phyloP scores from a whole-genome alignment of 2,329 filamentous ascomycete species.

The Boeremia exigua region DNA sequence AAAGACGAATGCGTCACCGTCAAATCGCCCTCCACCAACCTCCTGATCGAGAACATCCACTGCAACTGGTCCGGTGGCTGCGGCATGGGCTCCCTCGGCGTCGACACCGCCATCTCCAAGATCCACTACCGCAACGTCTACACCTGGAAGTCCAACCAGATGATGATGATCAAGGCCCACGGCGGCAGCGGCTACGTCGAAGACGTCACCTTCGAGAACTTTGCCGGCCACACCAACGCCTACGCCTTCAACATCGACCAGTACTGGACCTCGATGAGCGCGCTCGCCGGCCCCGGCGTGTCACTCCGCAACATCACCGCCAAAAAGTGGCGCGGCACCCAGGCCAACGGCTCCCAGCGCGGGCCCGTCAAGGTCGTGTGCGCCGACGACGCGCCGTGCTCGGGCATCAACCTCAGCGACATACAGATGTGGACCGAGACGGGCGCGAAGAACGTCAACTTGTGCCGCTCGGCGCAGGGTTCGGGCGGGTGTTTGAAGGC shows the following conservation, averaged over 20 bases:
- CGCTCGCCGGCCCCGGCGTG: conserved; percentile 57
- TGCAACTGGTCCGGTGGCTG: conserved; percentile 68
- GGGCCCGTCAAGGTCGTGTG: conserved; percentile 63
- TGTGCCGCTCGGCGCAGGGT: conserved; percentile 59
- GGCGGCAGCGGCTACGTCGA: conserved; percentile 62
- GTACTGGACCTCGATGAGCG: conserved; percentile 57
- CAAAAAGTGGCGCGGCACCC: conserved; percentile 63
- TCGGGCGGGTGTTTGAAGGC: conserved; percentile 55
- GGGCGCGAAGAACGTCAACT: conserved; percentile 51
- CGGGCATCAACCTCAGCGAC: conserved; percentile 57
- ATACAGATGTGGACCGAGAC: conserved; percentile 61
- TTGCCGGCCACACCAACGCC: conserved; percentile 65
- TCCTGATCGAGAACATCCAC: conserved; percentile 66
- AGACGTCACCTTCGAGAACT: conserved; percentile 62
- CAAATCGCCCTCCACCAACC: conserved; percentile 57
- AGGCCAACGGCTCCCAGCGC: conserved; percentile 56
- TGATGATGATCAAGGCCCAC: conserved; percentile 68
- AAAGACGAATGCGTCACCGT: conserved; percentile 67
- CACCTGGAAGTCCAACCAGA: conserved; percentile 66
- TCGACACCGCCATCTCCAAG: conserved; percentile 58
- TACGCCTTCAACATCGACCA: conserved; percentile 64
- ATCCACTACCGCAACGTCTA: conserved; percentile 64
- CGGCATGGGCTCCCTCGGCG: conserved; percentile 62
- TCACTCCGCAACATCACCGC: conserved; percentile 60
- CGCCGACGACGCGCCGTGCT: conserved; percentile 59